These are phyloP conservation scores for Neospermospora avenae DNA, from an alignment of 2,329 filamentous ascomycete genomes.

Conservation along the genomic window DNA sequence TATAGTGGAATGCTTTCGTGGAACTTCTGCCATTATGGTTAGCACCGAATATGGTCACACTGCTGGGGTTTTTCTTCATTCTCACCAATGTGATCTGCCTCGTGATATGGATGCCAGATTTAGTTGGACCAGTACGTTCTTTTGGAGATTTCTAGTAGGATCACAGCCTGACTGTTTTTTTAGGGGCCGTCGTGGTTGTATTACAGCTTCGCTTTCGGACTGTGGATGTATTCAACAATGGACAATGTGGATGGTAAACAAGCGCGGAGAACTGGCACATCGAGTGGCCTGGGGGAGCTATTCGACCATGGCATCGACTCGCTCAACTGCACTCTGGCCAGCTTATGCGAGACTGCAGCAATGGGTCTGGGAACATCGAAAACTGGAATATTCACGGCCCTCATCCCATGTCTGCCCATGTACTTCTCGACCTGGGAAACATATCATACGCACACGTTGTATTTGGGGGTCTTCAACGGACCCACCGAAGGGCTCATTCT, in stretches of 20 bases:
- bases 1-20: slow-evolving; percentile 94
- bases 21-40: slow-evolving; percentile 92
- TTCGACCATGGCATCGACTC: slow-evolving; percentile 99
- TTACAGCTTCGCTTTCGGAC: slow-evolving; percentile 89
- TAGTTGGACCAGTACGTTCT: slow-evolving; percentile 75
- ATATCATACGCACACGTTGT: slow-evolving; percentile 96
- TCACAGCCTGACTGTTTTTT: slow-evolving; percentile 16
- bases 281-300: slow-evolving; percentile 89
- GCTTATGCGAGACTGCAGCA: slow-evolving; percentile 84
- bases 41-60: slow-evolving; percentile 95
- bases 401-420: slow-evolving; percentile 93
- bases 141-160: neutral
- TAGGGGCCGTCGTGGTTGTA: slow-evolving; percentile 89
- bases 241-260: slow-evolving; percentile 99
- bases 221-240: slow-evolving; percentile 99
- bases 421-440: slow-evolving; percentile 99
- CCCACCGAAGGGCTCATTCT: slow-evolving; percentile 94
- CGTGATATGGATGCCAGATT: slow-evolving; percentile 80
- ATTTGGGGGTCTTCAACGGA: slow-evolving; percentile 94
- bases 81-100: slow-evolving; percentile 73
- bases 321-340: slow-evolving; percentile 92
- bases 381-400: slow-evolving; percentile 84
- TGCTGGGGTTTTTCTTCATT: slow-evolving; percentile 93
- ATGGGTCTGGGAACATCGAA: slow-evolving; percentile 86
- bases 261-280: slow-evolving; percentile 89